Conservation (phyloP, 495 filamentous ascomycete genomes). For the Lepidopterella palustris region DNA sequence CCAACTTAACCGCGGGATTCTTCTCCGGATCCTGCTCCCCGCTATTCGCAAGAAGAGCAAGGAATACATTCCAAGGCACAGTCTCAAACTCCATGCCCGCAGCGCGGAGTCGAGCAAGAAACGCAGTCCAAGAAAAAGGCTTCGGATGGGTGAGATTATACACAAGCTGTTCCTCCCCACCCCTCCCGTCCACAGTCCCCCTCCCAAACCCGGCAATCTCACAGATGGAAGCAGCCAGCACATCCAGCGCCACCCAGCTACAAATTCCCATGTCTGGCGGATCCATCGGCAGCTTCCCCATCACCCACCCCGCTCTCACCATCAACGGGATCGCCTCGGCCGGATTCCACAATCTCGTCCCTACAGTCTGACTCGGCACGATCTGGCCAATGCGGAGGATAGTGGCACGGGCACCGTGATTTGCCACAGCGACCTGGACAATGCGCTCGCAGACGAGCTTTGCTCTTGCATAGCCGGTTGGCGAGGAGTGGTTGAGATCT, state of each 20-base stretch:
- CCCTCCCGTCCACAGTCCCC: background rate
- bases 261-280: constrained; percentile 1
- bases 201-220: constrained; percentile 37
- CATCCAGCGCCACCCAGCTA: constrained; percentile 53
- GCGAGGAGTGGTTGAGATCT: constrained; percentile 38
- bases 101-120: constrained; percentile 43
- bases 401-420: constrained; percentile 35
- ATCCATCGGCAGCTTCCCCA: constrained; percentile 42
- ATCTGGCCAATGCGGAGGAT: constrained; percentile 57
- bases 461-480: constrained; percentile 52
- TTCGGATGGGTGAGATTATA: constrained; percentile 50
- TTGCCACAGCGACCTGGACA: constrained; percentile 6
- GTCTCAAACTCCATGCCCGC: constrained; percentile 43
- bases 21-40: background rate
- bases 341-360: constrained; percentile 53
- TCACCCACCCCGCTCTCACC: constrained; percentile 45
- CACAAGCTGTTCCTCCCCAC: constrained; percentile 31
- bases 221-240: constrained; percentile 42
- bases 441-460: constrained; percentile 50
- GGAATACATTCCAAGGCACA: constrained; percentile 41
- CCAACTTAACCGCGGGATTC: constrained; percentile 52
- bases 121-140: constrained; percentile 46
- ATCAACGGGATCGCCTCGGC: constrained; percentile 52
- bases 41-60: no score
- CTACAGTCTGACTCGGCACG: constrained; percentile 22